Percentiles rank a stretch among this genome's conserved stretches.
Evolutionary conservation across 495 filamentous ascomycete genomes (phyloP).

Genomic region (Trichocladium antarcticum): DNA sequence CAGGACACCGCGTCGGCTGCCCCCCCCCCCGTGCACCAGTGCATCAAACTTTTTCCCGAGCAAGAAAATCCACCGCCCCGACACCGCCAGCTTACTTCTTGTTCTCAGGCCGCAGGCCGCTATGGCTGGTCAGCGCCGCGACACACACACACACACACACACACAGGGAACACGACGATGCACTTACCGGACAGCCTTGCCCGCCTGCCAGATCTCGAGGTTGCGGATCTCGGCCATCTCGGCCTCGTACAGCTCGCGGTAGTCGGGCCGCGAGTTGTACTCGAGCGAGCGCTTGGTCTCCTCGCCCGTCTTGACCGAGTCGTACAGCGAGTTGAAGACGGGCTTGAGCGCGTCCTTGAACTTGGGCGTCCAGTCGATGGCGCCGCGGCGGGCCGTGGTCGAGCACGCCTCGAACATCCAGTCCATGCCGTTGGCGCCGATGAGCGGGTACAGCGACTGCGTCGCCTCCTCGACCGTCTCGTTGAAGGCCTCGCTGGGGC

Average conservation of each 20-base stretch:
- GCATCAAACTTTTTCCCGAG: constrained; percentile 12
- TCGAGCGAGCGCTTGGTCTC: constrained; percentile 92
- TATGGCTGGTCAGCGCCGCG: constrained; percentile 23
- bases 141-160: not conserved
- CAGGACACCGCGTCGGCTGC: constrained; percentile 2
- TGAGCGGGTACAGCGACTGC: constrained; percentile 92
- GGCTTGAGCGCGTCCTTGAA: constrained; percentile 98
- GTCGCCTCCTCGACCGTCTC: constrained; percentile 99
- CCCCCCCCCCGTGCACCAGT: constrained; percentile 9
- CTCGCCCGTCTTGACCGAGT: constrained; percentile 72
- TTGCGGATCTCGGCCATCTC: constrained; percentile 95
- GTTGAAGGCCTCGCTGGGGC: constrained; percentile 97
- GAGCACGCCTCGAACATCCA: constrained; percentile 99
- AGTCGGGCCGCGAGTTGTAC: constrained; percentile 89
- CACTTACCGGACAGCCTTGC: constrained; percentile 81
- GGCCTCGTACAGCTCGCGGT: constrained; percentile 88
- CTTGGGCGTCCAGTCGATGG: constrained; percentile 90
- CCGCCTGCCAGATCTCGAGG: constrained; percentile 97
- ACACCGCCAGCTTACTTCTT: constrained; percentile 51
- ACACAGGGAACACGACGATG: not conserved
- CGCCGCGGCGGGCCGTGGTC: constrained; percentile 93
- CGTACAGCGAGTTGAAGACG: constrained; percentile 92
- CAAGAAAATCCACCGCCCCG: constrained; percentile 12
- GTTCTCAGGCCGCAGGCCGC: constrained; percentile 85
- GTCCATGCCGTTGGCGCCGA: constrained; percentile 95